Evolutionary conservation across 1,284 basidiomycete species (phyloP).

Genomic region (Acaromyces ingoldii): DNA sequence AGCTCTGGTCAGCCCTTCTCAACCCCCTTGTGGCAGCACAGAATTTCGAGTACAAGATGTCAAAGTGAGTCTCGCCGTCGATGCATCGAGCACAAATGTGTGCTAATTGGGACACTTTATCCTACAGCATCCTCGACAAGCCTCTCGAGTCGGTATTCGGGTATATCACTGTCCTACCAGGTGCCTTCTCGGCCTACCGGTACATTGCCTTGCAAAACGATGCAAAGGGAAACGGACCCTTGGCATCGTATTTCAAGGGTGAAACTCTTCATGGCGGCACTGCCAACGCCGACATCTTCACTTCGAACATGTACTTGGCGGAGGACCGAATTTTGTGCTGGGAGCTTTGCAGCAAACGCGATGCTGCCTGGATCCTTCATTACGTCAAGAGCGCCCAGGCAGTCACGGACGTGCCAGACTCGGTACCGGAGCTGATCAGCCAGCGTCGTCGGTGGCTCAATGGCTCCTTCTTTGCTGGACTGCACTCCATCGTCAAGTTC

Average conservation of each 20-base stretch:
- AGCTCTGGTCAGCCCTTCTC: slow-evolving; percentile 58
- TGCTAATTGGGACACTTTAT: too few relatives aligned
- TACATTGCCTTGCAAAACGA: slow-evolving; percentile 90
- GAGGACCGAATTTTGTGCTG: slow-evolving; percentile 49
- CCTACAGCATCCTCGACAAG: slow-evolving; percentile 39
- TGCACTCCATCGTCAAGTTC: slow-evolving; percentile 51
- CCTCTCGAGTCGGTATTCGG: slow-evolving; percentile 73
- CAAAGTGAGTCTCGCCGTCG: too few relatives aligned
- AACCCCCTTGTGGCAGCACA: slow-evolving; percentile 65
- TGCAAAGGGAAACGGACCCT: slow-evolving; percentile 70
- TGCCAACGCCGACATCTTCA: slow-evolving; percentile 46
- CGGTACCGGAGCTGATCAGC: slow-evolving; percentile 42
- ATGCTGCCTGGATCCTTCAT: slow-evolving; percentile 45
- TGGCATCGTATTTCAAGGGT: slow-evolving; percentile 90
- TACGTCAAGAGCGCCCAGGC: slow-evolving; percentile 48
- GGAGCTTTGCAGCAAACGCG: slow-evolving; percentile 53
- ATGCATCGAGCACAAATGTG: background rate
- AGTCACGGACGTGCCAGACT: slow-evolving; percentile 46
- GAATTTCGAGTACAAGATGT: slow-evolving; percentile 51
- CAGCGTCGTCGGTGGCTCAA: slow-evolving; percentile 48
- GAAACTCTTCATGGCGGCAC: slow-evolving; percentile 60
- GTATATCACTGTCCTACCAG: slow-evolving; percentile 86
- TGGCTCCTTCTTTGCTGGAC: slow-evolving; percentile 47
- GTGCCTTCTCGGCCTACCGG: slow-evolving; percentile 74
- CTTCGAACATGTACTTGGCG: slow-evolving; percentile 48